Evolutionary conservation across 2,329 filamentous ascomycete species (phyloP), one percentile per base, ranked within the genome.

Genomic region (Aspergillus candidus): DNA sequence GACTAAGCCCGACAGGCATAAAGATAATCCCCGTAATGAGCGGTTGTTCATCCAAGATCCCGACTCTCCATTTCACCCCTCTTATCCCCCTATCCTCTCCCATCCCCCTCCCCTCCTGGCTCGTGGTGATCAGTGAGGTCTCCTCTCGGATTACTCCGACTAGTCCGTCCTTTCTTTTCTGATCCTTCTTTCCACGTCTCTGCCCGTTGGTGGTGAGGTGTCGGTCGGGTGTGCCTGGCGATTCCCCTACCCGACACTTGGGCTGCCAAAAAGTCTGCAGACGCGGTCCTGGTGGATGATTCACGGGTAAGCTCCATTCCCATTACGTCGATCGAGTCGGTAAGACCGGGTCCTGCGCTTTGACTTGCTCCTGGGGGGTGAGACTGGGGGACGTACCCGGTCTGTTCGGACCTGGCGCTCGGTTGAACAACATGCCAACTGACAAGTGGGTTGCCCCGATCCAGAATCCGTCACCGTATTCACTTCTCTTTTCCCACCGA

Each of bases 41-140:
- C 10, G 22, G 22, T 27, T 8, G 22, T 27, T 27, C 22, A 27
- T 27, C 22, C 22, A 27, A 27, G 22, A 27, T 27, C 22, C 34
- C 27, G 32, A 13, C 35, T 32, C 29, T 39, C 22, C 22, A 27
- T 27, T 27, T 27, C 22, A 27, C 22, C 22, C 22, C 22, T 27
- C 22, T 7, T 27, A 27, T 27, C 22, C 22, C 22, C 22, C 22
- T 27, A 27, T 27, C 22, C 53, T 56, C 53, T 55, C 57, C 51
- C 52, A 56, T 58, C 56, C 54, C 55, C 54, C 58, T 53, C 53
- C 55, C 53, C 59, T 57, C 54, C 53, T 51, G 63, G 58, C 61
- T 63, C 52, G 55, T 50, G 48, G 55, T 47, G 49, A 46, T 49
- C 52, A 39, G 50, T 46, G 40, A 55, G 22, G 22, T 27, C 2